phyloP scores from a whole-genome alignment of 495 filamentous ascomycete species.

The Hyaloscypha variabilis region DNA sequence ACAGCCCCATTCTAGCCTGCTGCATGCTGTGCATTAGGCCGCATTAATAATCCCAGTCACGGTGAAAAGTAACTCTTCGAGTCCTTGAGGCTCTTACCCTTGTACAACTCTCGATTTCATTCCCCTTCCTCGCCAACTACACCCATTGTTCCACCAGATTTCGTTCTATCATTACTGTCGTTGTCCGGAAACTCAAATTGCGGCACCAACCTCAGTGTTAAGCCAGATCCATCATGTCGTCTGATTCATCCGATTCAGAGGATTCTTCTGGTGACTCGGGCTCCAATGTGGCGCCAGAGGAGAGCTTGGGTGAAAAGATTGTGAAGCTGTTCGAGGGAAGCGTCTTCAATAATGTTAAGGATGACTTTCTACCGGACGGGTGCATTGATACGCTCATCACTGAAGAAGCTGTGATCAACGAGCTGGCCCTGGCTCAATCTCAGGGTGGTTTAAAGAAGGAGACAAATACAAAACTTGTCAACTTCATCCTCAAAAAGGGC shows the following conservation, averaged over 20 bases:
- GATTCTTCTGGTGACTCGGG: not conserved
- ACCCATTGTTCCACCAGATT: too few relatives aligned
- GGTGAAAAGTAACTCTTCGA: not conserved
- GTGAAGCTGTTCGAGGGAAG: not conserved
- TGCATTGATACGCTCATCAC: constrained; percentile 6
- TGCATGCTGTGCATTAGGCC: not conserved
- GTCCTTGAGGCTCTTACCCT: not conserved
- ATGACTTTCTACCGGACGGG: constrained; percentile 15
- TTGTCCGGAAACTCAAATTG: too few relatives aligned
- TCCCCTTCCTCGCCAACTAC: not conserved
- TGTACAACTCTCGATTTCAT: not conserved
- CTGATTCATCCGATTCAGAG: not conserved
- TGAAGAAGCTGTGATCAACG: not conserved
- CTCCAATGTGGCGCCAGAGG: not conserved
- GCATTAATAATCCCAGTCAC: too few relatives aligned
- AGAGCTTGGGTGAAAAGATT: not conserved
- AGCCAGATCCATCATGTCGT: not conserved
- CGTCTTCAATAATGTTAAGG: not conserved
- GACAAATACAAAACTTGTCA: not conserved
- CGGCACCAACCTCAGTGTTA: too few relatives aligned
- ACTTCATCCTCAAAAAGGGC: constrained; percentile 1
- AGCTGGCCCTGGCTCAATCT: not conserved
- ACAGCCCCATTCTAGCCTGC: not conserved
- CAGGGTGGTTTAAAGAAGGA: not conserved
- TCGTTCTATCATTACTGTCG: too few relatives aligned